Base-by-base conservation (phyloP, 805 yeast species). In the Zygotorulaspora florentina region DNA sequence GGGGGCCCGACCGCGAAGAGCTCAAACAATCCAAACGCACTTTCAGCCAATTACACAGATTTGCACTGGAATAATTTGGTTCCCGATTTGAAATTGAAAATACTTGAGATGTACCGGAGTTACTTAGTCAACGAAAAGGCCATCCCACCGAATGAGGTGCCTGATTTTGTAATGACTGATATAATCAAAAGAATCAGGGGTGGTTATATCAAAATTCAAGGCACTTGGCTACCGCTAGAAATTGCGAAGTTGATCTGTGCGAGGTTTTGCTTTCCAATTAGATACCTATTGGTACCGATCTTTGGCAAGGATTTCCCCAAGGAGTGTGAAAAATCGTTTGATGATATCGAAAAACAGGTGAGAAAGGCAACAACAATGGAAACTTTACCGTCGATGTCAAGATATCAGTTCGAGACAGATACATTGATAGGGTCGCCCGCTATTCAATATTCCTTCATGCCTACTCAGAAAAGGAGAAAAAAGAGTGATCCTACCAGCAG, bases 191-290 rank as follows among this genome's bases (percentile, higher is more conserved):
- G 96, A 41, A 87, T 89, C 12, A 71, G 96, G 45, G 97, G 97
- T 39, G 97, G 96, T 2, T 87, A 80, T 57, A 74, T 89, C 53
- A 88, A 88, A 70, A 87, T 90, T 53, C 97, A 89, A 68, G 97
- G 97, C 3, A 87, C 96, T 8, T 90, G 96, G 96, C 67, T 88
- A 33, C 91, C 96, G 1, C 83, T 67, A 58, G 76, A 75, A 8
- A 71, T 85, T 41, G 88, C 95, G 18, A 74, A 73, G 48, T 67
- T 76, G 27, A 69, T 89, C 43, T 91, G 96, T 3, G 64, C 78
- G 28, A 76, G 84, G 42, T 85, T 88, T 56, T 86, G 95, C 67
- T 88, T 77, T 64, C 79, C 81, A 46, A 84, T 89, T 37, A 71
- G 96, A 46, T 85, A 71, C 61, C 79, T 85, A 16, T 68, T 89